Base-by-base conservation (phyloP, 441 rosid genomes). In the Pelargonium australe region DNA sequence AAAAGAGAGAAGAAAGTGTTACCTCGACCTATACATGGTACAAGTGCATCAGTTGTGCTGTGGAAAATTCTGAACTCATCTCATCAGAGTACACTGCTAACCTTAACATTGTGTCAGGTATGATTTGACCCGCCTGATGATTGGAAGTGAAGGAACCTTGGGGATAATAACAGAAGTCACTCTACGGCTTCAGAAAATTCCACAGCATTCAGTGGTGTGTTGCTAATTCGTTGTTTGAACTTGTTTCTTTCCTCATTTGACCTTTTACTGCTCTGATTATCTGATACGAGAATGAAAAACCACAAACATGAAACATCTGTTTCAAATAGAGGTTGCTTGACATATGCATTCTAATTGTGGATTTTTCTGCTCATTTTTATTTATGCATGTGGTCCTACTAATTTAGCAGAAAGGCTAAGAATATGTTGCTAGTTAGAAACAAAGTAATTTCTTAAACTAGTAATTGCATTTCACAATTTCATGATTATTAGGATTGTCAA, bases 101-200 rank as follows among this genome's bases (percentile, higher is more conserved):
- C 61, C 61, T 55, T 55, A n/a, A 51, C 10, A 68, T 41, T 58
- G 7, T 64, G 17, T 64, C 55, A 93, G 98, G 79, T 93, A 93
- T 78, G 98, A 93, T 73, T 80, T 91, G 85, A 91, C 98, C 53
- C 96, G 96, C 72, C 78, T 91, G 78, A 75, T 93, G 20, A 86
- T 94, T 80, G 98, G 98, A 74, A 94, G 98, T 81, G 98, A 91
- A 81, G 98, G 98, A 71, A 93, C 98, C 25, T 79, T 93, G 68
- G 98, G 98, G 49, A 82, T 93, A 20, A 81, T 91, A 74, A 88
- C 97, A 53, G 98, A 93, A 77, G 89, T 89, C 75, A 93, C 98
- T 68, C 80, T 91, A 69, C 82, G 88, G 66, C 98, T 93, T 75
- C 96, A 93, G 87, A 91, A 84, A 75, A 84, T 91, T 80, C 98